A percentile compares a stretch with the other conserved stretches of the same genome.
phyloP scores from a whole-genome alignment of 2,329 filamentous ascomycete species.

The Dryadomyces sulphureus region DNA sequence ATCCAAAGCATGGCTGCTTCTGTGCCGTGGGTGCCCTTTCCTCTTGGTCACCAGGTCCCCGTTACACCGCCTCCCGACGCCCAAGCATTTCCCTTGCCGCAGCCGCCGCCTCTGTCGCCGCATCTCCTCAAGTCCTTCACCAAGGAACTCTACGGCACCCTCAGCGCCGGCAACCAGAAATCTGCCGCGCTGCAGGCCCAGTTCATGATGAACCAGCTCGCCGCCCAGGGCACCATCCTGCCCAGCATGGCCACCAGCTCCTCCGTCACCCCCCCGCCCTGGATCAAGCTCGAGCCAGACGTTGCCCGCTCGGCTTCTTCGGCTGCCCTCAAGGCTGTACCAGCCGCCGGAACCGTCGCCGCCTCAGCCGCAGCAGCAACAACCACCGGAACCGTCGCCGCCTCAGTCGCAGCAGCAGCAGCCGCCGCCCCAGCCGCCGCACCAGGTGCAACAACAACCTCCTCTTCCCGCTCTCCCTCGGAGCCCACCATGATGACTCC shows the following conservation, averaged over 20 bases:
- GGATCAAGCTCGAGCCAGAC: background rate
- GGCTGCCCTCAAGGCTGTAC: background rate
- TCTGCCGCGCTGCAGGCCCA: slow-evolving; percentile 4
- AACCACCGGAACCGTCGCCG: background rate
- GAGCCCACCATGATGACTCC: background rate
- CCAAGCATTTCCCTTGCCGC: slow-evolving; percentile 15
- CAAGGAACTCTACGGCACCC: slow-evolving; percentile 10
- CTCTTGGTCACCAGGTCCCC: slow-evolving; percentile 19
- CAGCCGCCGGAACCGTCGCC: no score
- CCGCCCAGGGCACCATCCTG: background rate
- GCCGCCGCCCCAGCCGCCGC: background rate
- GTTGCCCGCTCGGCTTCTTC: background rate
- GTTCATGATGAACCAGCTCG: slow-evolving; percentile 6
- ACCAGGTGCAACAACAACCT: background rate
- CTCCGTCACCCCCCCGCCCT: background rate
- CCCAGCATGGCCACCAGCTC: background rate
- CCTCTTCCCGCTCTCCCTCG: background rate
- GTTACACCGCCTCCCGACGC: slow-evolving; percentile 25
- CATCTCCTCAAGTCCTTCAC: slow-evolving; percentile 12
- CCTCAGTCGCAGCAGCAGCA: slow-evolving; percentile 1
- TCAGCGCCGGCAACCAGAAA: slow-evolving; percentile 2
- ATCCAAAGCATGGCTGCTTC: slow-evolving; percentile 13
- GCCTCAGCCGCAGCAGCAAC: background rate
- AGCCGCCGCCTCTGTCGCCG: slow-evolving; percentile 9
- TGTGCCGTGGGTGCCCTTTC: slow-evolving; percentile 15